phyloP scores from a whole-genome alignment of 2,329 filamentous ascomycete genomes.

The Fusarium pseudocircinatum region DNA sequence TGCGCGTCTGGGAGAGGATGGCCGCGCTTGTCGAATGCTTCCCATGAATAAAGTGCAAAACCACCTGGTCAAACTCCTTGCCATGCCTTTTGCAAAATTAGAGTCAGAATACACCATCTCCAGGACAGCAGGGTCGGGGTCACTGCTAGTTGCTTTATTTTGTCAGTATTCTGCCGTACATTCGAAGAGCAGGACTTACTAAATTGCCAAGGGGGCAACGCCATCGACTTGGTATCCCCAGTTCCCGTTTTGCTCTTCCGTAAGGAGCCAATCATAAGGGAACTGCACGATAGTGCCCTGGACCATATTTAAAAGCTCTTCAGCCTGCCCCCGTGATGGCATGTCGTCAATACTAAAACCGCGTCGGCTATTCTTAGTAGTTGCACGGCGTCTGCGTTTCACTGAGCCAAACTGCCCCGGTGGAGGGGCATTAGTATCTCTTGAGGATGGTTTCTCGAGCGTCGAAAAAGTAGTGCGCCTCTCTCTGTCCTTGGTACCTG shows the following conservation, averaged over 20 bases:
- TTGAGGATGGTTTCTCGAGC: conserved; percentile 58
- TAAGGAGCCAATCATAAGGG: conserved; percentile 94
- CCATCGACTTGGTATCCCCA: conserved; percentile 98
- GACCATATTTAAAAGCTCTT: conserved; percentile 80
- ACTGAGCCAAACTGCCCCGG: conserved; percentile 58
- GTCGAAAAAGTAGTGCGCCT: conserved; percentile 67
- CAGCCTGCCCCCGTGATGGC: conserved; percentile 78
- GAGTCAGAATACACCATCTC: conserved; percentile 7
- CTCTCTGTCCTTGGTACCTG: conserved; percentile 54
- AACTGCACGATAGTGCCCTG: conserved; percentile 92
- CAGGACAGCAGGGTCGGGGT: conserved; percentile 12
- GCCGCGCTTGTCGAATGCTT: conserved; percentile 32
- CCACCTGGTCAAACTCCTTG: conserved; percentile 37
- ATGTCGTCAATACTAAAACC: conserved; percentile 78
- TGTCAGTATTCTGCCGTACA: conserved; percentile 41
- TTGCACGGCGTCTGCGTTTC: conserved; percentile 72
- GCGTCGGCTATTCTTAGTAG: conserved; percentile 74
- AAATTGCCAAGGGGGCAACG: conserved; percentile 95
- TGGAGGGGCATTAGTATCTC: conserved; percentile 44
- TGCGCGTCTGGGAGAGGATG: conserved; percentile 6
- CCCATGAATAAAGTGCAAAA: conserved; percentile 14
- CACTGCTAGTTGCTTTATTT: conserved; percentile 46
- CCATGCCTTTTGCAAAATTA: conserved; percentile 33
- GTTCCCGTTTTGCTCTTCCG: conserved; percentile 91
- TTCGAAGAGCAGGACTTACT: conserved; percentile 67